phyloP scores from a whole-genome alignment of 23 red algal species.

The Gracilaria vermiculophylla region DNA sequence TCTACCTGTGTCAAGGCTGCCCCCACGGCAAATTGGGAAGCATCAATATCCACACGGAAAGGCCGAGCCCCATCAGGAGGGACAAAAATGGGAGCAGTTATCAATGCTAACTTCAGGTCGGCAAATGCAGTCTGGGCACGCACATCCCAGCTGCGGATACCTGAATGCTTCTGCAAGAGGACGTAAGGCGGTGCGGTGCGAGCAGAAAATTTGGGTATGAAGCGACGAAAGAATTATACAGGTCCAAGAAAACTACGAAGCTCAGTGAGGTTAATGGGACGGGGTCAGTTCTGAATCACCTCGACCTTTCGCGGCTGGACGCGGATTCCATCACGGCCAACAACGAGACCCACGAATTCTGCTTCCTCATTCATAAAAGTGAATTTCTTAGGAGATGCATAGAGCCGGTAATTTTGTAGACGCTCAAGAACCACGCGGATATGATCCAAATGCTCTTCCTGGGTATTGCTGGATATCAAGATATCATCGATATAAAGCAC shows the following conservation, averaged over 20 bases:
- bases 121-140: background rate
- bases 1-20: background rate
- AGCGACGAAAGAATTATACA: background rate
- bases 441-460: constrained; percentile 7
- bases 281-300: background rate
- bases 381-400: background rate
- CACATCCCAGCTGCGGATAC: background rate
- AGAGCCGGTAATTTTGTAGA: background rate
- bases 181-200: background rate
- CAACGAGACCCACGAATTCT: background rate
- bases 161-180: background rate
- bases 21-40: background rate
- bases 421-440: background rate
- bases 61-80: background rate
- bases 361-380: background rate
- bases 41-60: background rate
- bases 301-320: background rate
- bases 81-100: background rate
- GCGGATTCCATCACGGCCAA: background rate
- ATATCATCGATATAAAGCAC: constrained; percentile 24
- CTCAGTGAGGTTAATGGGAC: background rate
- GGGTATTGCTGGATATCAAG: constrained; percentile 11
- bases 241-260: background rate
- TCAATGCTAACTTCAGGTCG: background rate
- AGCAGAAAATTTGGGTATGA: background rate